phyloP scores from a whole-genome alignment of 164 flowering plant genomes.

The Echeveria elegans region DNA sequence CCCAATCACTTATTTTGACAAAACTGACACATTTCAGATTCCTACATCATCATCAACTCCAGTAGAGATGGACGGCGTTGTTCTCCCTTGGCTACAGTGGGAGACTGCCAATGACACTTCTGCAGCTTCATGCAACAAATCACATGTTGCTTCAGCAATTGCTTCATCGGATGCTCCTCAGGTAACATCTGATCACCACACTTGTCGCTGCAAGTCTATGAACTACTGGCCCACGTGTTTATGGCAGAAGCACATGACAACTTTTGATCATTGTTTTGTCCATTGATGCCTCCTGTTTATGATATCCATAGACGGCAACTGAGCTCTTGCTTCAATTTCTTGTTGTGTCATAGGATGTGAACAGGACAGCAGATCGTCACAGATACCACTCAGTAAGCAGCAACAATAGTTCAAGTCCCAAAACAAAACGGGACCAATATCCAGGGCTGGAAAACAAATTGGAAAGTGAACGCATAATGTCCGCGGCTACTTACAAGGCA shows the following conservation, averaged over 20 bases:
- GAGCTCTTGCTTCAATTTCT: background rate
- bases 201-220: background rate
- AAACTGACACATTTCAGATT: constrained; percentile 22
- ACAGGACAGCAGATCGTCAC: constrained; percentile 15
- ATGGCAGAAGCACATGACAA: background rate
- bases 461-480: too few species aligned
- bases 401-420: constrained; percentile 65
- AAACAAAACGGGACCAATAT: constrained; percentile 14
- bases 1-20: constrained; percentile 12
- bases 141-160: constrained; percentile 21
- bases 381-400: constrained; percentile 38
- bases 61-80: constrained; percentile 75
- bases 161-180: constrained; percentile 25
- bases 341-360: constrained; percentile 20
- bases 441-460: constrained; percentile 13
- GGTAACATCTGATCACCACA: constrained; percentile 33
- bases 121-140: constrained; percentile 25
- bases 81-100: constrained; percentile 95
- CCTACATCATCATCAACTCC: constrained; percentile 26
- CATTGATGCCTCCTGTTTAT: background rate
- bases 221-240: background rate
- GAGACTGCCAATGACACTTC: constrained; percentile 61
- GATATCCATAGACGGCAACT: background rate
- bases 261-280: background rate
- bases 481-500: constrained; percentile 1